Base-by-base conservation (phyloP, 371 early-diverging fungal genomes). In the Sporodiniella umbellata region DNA sequence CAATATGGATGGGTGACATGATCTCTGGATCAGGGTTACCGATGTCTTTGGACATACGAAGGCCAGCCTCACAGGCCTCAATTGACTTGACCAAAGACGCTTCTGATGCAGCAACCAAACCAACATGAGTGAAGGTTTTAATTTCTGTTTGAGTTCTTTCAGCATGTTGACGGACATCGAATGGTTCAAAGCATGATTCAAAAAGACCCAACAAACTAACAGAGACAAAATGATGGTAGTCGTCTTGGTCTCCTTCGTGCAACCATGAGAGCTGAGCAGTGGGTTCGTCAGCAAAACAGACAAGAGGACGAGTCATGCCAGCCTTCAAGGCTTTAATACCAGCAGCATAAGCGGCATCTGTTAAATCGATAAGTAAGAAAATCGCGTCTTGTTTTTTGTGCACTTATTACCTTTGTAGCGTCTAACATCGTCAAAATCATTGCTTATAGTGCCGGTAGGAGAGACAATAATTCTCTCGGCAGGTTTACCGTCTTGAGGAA, bases 21-120 rank as follows among this genome's bases (percentile, higher is more conserved):
- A 90, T 85, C 64, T 93, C 93, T 15, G 92, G 88, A 64, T 89
- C 92, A 37, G 87, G 84, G 43, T 85, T 84, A 56, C 92, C 90
- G 52, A 92, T 83, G 65, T 94, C 84, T 51, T 82, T 80, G 35
- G 83, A 75, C 23, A 91, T 59, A 50, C 89, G 81, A 35, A 87
- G 84, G 30, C 93, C 93, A 15, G 60, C 62, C 57, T 94, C 93
- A 30, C 91, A 83, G 10, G 92, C 93, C 12, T 62, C 47, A 8
- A 84, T 84, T 31, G 67, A 67, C n/a, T 62, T 45, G 33, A 79
- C 44, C 0, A 75, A 53, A 11, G 70, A 56, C 19, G 66, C 50
- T 6, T 70, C 33, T 0, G 42, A 25, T 17, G 58, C 51, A 19
- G 71, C 49, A 5, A 81, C 63, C 22, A 79, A 68, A 31, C 75